Percentiles rank a stretch among this genome's conserved stretches.
Conservation (phyloP, 2,329 filamentous ascomycete genomes). For the Dissoconium aciculare region DNA sequence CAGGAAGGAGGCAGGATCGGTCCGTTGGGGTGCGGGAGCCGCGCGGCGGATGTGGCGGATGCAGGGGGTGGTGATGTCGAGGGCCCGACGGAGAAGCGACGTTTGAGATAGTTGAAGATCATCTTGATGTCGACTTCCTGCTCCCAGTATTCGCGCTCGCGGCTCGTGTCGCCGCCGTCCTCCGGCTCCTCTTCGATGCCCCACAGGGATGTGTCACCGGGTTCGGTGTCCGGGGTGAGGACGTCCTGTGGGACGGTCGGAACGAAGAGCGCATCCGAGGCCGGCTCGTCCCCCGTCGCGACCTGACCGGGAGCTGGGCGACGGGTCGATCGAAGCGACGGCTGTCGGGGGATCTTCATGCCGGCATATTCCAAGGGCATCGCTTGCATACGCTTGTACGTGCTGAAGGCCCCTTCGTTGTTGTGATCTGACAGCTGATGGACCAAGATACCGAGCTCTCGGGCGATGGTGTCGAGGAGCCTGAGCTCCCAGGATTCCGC, state of each 20-base stretch:
- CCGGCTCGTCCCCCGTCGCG: constrained; percentile 6
- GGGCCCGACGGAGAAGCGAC: constrained; percentile 45
- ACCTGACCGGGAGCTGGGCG: constrained; percentile 10
- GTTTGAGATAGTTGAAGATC: constrained; percentile 74
- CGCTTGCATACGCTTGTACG: constrained; percentile 47
- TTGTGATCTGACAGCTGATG: constrained; percentile 74
- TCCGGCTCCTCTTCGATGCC: constrained; percentile 49
- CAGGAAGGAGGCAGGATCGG: constrained; percentile 21
- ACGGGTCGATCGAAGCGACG: constrained; percentile 16
- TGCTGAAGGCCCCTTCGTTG: constrained; percentile 59
- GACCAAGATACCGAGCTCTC: constrained; percentile 71
- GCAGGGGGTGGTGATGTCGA: constrained; percentile 26
- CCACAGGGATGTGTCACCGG: constrained; percentile 43
- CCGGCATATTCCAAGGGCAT: constrained; percentile 59
- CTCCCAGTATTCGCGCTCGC: constrained; percentile 73
- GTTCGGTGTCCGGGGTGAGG: constrained; percentile 15
- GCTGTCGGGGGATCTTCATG: constrained; percentile 27
- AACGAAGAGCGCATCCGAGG: constrained; percentile 17
- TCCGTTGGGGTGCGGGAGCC: constrained; percentile 12
- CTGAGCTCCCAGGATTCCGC: constrained; percentile 53
- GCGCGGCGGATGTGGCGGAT: constrained; percentile 8
- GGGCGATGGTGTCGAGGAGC: constrained; percentile 69
- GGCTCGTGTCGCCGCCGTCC: constrained; percentile 16
- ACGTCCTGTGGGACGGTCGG: constrained; percentile 21
- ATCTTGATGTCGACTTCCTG: constrained; percentile 79